These are phyloP conservation scores for Pythium diclinum DNA, from an alignment of 352 stramenopile species.

Conservation along the genomic window DNA sequence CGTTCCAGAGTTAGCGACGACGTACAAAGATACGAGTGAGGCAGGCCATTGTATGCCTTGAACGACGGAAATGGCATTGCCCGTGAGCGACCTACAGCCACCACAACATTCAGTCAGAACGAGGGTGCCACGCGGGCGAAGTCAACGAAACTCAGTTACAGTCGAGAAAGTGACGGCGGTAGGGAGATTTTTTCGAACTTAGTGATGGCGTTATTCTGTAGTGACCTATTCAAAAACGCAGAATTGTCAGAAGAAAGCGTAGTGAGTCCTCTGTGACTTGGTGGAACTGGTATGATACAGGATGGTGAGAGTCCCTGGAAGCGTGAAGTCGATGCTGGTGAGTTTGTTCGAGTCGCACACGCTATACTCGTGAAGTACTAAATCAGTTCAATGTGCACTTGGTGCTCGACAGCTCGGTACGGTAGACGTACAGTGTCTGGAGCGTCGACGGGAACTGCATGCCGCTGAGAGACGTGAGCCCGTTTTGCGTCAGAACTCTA, in stretches of 20 bases:
- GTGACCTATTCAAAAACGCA: background rate
- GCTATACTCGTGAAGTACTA: background rate
- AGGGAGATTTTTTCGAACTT: background rate
- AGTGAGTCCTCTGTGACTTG: too few species aligned
- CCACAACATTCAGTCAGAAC: background rate
- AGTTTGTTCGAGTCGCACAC: background rate
- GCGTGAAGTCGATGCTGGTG: background rate
- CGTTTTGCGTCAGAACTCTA: background rate
- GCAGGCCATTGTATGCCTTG: background rate
- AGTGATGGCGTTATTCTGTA: background rate
- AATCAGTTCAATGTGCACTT: background rate
- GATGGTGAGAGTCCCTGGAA: background rate
- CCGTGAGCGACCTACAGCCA: background rate
- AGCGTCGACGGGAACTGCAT: background rate
- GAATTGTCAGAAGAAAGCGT: too few species aligned
- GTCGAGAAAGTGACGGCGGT: background rate
- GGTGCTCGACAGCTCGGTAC: background rate
- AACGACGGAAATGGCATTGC: background rate
- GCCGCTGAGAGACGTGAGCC: background rate
- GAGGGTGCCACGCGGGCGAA: background rate
- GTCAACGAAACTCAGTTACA: background rate
- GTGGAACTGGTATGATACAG: background rate
- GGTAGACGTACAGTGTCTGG: background rate
- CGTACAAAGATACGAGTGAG: background rate
- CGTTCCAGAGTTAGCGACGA: background rate